phyloP scores from a whole-genome alignment of 768 basidiomycete species.

The Rhodosporidiobolus odoratus region DNA sequence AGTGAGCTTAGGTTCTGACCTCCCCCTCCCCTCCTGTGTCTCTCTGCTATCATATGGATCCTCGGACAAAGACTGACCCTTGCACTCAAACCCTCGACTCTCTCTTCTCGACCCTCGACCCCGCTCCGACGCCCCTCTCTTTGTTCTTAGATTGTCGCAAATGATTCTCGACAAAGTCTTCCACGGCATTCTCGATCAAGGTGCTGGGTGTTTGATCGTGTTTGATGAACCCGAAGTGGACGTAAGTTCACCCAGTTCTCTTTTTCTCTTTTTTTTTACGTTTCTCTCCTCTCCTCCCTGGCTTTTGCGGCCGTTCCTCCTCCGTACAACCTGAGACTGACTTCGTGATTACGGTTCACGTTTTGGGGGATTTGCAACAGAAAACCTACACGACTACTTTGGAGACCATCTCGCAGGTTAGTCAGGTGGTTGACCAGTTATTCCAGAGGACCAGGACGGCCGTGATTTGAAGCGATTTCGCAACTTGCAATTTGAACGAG shows the following conservation, averaged over 20 bases:
- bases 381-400: constrained; percentile 83
- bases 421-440: constrained; percentile 73
- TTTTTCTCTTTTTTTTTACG: not conserved
- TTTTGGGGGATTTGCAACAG: constrained; percentile 49
- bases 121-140: too few species aligned
- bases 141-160: constrained; percentile 67
- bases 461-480: constrained; percentile 28
- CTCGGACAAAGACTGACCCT: too few species aligned
- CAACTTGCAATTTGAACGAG: too few species aligned
- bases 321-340: not conserved
- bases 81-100: too few species aligned
- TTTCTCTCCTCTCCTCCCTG: not conserved
- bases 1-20: constrained; percentile 53
- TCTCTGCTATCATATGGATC: not conserved
- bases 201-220: constrained; percentile 82
- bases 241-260: constrained; percentile 27
- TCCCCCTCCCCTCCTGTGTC: constrained; percentile 16
- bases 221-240: constrained; percentile 81
- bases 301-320: not conserved
- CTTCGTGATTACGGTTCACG: not conserved
- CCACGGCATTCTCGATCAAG: constrained; percentile 93
- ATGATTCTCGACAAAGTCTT: constrained; percentile 97
- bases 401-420: constrained; percentile 79
- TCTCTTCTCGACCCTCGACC: too few species aligned
- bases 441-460: constrained; percentile 33